These are phyloP conservation scores for Amylocystis lapponica DNA, from an alignment of 768 basidiomycete species.

Conservation along the genomic window DNA sequence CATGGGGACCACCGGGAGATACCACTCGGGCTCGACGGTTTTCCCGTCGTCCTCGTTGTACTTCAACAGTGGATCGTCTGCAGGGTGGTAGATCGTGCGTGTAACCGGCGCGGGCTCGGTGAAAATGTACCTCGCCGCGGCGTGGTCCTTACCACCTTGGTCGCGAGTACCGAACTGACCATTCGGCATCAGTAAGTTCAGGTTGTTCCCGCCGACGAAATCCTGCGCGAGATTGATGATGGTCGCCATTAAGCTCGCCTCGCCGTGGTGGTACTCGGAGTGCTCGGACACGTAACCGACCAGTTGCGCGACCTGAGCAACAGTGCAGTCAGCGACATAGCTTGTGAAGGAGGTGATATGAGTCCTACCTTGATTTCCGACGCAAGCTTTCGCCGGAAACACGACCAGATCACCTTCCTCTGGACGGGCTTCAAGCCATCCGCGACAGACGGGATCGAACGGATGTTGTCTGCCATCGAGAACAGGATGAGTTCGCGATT, in stretches of 20 bases:
- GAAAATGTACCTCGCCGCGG: conserved; percentile 94
- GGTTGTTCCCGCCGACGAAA: conserved; percentile 93
- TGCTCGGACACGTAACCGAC: conserved; percentile 94
- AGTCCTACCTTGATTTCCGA: conserved; percentile 76
- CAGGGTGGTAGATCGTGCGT: conserved; percentile 70
- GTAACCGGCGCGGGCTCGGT: conserved; percentile 74
- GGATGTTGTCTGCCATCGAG: conserved; percentile 99
- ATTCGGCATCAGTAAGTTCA: conserved; percentile 80
- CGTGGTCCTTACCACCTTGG: conserved; percentile 92
- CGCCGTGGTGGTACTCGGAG: conserved; percentile 96
- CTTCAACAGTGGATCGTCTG: conserved; percentile 82
- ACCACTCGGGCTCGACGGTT: conserved; percentile 90
- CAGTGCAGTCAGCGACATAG: neutral
- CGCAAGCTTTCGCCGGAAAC: conserved; percentile 92
- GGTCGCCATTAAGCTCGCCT: conserved; percentile 77
- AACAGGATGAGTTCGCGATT: conserved; percentile 97
- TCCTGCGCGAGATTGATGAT: conserved; percentile 93
- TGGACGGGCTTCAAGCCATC: conserved; percentile 98
- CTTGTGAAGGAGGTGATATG: too few relatives aligned
- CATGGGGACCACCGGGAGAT: conserved; percentile 85
- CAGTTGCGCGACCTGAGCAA: conserved; percentile 83
- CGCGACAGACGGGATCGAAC: conserved; percentile 90
- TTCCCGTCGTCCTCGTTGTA: conserved; percentile 76
- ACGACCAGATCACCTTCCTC: conserved; percentile 92
- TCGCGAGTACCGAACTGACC: conserved; percentile 97